These are phyloP conservation scores for Fomitiporia mediterranea DNA, from an alignment of 1,284 basidiomycete species.

Conservation along the genomic window DNA sequence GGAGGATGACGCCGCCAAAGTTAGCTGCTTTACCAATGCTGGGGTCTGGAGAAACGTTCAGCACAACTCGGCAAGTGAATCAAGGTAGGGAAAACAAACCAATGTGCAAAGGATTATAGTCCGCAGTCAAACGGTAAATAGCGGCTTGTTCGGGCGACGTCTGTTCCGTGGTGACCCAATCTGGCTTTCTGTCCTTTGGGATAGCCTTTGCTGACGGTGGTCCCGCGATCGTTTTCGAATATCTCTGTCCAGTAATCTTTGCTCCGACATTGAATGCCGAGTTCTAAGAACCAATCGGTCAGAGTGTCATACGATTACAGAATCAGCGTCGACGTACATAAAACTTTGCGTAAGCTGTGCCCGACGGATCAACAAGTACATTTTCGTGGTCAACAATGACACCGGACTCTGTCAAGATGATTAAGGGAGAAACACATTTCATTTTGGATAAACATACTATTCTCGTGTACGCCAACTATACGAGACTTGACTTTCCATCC, in stretches of 20 bases:
- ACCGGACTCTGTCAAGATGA: constrained; percentile 54
- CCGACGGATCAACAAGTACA: constrained; percentile 56
- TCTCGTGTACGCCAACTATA: constrained; percentile 66
- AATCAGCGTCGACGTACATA: constrained; percentile 42
- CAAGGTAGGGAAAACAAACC: constrained; percentile 37
- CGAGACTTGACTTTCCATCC: constrained; percentile 63
- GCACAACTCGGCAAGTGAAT: neutral
- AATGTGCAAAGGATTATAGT: constrained; percentile 84
- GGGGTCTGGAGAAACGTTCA: constrained; percentile 47
- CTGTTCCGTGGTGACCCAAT: constrained; percentile 63
- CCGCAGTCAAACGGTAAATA: constrained; percentile 75
- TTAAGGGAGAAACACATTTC: neutral
- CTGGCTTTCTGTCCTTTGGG: constrained; percentile 63
- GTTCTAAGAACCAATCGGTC: constrained; percentile 38
- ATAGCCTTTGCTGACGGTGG: constrained; percentile 64
- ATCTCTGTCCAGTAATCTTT: constrained; percentile 65
- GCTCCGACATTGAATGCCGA: constrained; percentile 73
- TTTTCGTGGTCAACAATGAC: constrained; percentile 67
- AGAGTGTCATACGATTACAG: neutral
- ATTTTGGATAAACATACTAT: constrained; percentile 50
- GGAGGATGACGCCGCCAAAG: constrained; percentile 78
- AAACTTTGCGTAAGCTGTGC: constrained; percentile 65
- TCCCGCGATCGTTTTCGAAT: constrained; percentile 62
- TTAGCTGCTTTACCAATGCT: constrained; percentile 62
- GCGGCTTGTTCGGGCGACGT: constrained; percentile 74